These are phyloP conservation scores for Xylariaceae sp. DNA, from an alignment of 2,329 filamentous ascomycete species.

Conservation along the genomic window DNA sequence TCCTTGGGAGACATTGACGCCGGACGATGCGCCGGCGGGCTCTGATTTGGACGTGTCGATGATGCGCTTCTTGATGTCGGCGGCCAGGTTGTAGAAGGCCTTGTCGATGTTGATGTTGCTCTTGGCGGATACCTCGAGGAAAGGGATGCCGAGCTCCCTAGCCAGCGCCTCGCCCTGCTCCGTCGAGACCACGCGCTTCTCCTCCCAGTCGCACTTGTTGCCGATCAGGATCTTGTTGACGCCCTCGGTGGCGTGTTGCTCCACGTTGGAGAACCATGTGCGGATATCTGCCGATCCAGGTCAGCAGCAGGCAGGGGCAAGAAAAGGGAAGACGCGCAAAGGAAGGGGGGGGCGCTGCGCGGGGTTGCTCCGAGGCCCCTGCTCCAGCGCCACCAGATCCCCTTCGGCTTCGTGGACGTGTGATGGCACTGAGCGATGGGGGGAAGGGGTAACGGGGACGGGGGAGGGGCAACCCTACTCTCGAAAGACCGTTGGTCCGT, in stretches of 20 bases:
- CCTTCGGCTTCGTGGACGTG: too few relatives aligned
- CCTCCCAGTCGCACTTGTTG: slow-evolving; percentile 99
- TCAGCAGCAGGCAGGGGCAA: slow-evolving; percentile 2
- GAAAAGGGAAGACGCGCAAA: too few relatives aligned
- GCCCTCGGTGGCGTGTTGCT: slow-evolving; percentile 95
- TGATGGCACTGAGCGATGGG: too few relatives aligned
- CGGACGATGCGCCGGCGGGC: slow-evolving; percentile 43
- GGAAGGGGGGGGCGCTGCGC: too few relatives aligned
- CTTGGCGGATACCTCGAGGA: slow-evolving; percentile 97
- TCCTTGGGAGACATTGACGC: slow-evolving; percentile 62
- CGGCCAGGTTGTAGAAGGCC: slow-evolving; percentile 90
- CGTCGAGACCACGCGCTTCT: slow-evolving; percentile 90
- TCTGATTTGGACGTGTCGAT: slow-evolving; percentile 85
- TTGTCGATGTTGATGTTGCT: slow-evolving; percentile 99
- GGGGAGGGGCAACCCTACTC: slow-evolving; percentile 46
- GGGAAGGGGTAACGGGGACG: slow-evolving; percentile 6
- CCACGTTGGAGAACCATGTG: slow-evolving; percentile 98
- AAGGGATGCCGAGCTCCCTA: slow-evolving; percentile 92
- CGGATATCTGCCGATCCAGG: slow-evolving; percentile 66
- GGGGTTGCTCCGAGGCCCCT: too few relatives aligned
- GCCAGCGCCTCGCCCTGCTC: slow-evolving; percentile 90
- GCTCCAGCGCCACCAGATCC: too few relatives aligned
- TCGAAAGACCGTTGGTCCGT: slow-evolving; percentile 94
- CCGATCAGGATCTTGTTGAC: slow-evolving; percentile 99
- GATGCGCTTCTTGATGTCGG: slow-evolving; percentile 97